phyloP scores from a whole-genome alignment of 2,329 filamentous ascomycete species.

The Curvularia lunata region DNA sequence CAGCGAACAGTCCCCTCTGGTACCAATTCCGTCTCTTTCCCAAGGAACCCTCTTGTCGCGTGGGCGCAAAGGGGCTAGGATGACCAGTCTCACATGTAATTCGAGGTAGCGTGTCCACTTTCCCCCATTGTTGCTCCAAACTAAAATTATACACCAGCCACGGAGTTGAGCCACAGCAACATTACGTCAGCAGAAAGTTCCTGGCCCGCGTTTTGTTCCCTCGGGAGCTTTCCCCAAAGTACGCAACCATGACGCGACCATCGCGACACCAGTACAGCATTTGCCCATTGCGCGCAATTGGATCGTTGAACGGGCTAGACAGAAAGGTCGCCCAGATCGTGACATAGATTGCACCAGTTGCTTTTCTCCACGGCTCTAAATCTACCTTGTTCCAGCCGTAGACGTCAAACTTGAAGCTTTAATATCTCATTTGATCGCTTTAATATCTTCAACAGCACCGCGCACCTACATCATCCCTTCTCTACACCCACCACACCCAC shows the following conservation, averaged over 20 bases:
- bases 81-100: conserved; percentile 10
- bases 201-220: not conserved
- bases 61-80: conserved; percentile 27
- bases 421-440: not conserved
- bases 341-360: conserved; percentile 5
- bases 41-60: not conserved
- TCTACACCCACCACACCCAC: not conserved
- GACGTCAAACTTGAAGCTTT: conserved; percentile 1
- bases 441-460: not conserved
- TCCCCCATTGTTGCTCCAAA: conserved; percentile 25
- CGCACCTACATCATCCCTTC: conserved; percentile 1
- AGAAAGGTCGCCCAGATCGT: conserved; percentile 9
- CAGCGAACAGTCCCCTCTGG: not conserved
- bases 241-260: conserved; percentile 42
- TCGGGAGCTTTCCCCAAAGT: conserved; percentile 29
- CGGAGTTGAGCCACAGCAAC: conserved; percentile 8
- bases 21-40: conserved; percentile 18
- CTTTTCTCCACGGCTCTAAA: conserved; percentile 11
- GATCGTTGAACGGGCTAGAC: not conserved
- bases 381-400: conserved; percentile 3
- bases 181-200: conserved; percentile 22
- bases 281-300: conserved; percentile 17
- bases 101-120: conserved; percentile 42
- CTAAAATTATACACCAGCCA: conserved; percentile 21
- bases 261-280: conserved; percentile 27